phyloP scores from a whole-genome alignment of 352 stramenopile genomes.

The Phytophthora tentaculata region DNA sequence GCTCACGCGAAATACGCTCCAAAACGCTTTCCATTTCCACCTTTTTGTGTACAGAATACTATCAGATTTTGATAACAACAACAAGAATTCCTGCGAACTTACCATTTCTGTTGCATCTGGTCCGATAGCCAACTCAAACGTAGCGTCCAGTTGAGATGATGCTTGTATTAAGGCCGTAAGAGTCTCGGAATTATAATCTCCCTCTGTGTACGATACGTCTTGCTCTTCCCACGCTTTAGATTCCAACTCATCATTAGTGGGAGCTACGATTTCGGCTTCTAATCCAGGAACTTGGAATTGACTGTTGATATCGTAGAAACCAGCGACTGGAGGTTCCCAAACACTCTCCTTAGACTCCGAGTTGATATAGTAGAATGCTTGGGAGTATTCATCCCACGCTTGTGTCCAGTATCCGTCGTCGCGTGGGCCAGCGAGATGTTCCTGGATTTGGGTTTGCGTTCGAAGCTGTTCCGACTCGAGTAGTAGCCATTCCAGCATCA shows the following conservation, averaged over 20 bases:
- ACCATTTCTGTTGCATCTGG: slow-evolving; percentile 35
- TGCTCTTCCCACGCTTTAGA: slow-evolving; percentile 14
- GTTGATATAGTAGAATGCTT: slow-evolving; percentile 74
- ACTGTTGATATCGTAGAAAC: slow-evolving; percentile 71
- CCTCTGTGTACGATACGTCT: slow-evolving; percentile 6
- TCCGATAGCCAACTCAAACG: slow-evolving; percentile 28
- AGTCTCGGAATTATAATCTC: neutral
- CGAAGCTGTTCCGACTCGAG: slow-evolving; percentile 73
- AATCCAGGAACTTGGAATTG: slow-evolving; percentile 50
- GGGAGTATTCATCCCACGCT: slow-evolving; percentile 64
- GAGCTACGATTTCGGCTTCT: slow-evolving; percentile 4
- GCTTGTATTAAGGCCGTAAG: slow-evolving; percentile 29
- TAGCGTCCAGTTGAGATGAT: slow-evolving; percentile 40
- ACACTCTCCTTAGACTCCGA: slow-evolving; percentile 59
- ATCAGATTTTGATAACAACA: too few relatives aligned
- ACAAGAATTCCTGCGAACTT: neutral
- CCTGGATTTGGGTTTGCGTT: slow-evolving; percentile 71
- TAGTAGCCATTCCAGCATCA: slow-evolving; percentile 80
- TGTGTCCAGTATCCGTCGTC: slow-evolving; percentile 69
- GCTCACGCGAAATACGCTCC: slow-evolving; percentile 68
- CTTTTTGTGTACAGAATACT: slow-evolving; percentile 35
- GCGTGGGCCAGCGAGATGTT: slow-evolving; percentile 46
- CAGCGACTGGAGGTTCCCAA: slow-evolving; percentile 63
- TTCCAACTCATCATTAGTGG: neutral
- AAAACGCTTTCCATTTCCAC: slow-evolving; percentile 66